A percentile compares a stretch with the other conserved stretches of the same genome.
Evolutionary conservation across 805 yeast genomes (phyloP).

Genomic region (Yarrowia alimentaria): DNA sequence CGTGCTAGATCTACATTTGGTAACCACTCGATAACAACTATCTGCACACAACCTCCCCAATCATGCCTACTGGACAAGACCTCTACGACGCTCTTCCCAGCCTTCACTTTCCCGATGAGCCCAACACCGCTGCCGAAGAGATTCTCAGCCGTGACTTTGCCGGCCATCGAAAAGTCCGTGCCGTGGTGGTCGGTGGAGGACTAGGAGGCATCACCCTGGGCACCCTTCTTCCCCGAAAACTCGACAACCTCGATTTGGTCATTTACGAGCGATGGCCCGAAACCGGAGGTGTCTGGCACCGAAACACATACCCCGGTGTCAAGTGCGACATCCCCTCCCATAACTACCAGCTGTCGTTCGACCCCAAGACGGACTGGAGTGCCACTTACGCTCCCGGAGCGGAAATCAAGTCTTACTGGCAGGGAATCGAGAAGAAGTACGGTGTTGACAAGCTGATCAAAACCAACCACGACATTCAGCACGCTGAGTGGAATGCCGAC

Average conservation of each 20-base stretch:
- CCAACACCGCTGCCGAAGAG: conserved; percentile 23
- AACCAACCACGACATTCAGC: conserved; percentile 30
- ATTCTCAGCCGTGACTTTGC: conserved; percentile 11
- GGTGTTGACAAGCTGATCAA: conserved; percentile 32
- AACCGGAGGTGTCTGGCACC: conserved; percentile 35
- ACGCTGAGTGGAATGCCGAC: conserved; percentile 32
- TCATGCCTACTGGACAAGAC: conserved; percentile 20
- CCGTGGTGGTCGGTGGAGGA: conserved; percentile 36
- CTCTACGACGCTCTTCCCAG: conserved; percentile 16
- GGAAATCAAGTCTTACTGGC: conserved; percentile 33
- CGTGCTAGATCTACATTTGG: conserved; percentile 23
- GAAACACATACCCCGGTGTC: conserved; percentile 33
- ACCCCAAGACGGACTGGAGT: conserved; percentile 36
- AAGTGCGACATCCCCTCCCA: conserved; percentile 34
- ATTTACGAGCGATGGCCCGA: conserved; percentile 36
- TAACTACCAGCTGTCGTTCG: conserved; percentile 34
- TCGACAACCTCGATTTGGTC: conserved; percentile 32
- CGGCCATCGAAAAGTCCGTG: conserved; percentile 21
- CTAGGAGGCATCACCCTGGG: conserved; percentile 35
- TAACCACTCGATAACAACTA: not conserved
- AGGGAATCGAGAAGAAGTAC: conserved; percentile 33
- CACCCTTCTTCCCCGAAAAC: conserved; percentile 30
- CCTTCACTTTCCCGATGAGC: conserved; percentile 19
- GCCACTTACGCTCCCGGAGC: conserved; percentile 32
- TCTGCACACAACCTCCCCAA: not conserved